Conservation (phyloP, 2,329 filamentous ascomycete genomes). For the Thyridium curvatum region DNA sequence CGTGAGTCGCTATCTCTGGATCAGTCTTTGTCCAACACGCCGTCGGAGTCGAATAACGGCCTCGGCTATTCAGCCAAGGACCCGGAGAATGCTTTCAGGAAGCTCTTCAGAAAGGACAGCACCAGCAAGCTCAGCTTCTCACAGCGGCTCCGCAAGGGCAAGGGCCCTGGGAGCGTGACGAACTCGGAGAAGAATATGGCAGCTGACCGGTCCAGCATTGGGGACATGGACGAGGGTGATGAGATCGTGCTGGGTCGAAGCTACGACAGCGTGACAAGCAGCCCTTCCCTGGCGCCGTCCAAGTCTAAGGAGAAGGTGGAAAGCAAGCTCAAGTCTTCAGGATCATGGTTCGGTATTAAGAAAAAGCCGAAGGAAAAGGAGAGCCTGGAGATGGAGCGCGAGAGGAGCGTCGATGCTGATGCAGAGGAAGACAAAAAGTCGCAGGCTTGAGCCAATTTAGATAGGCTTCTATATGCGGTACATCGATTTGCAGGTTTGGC, state of each 20-base stretch:
- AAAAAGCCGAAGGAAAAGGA: conserved; percentile 55
- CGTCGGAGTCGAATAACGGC: conserved; percentile 42
- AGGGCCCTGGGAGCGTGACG: conserved; percentile 48
- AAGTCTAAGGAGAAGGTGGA: conserved; percentile 28
- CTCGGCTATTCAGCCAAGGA: conserved; percentile 34
- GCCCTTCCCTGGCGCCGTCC: conserved; percentile 47
- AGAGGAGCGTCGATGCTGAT: conserved; percentile 13
- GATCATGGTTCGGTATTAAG: conserved; percentile 53
- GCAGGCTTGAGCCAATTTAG: background rate
- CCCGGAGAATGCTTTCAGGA: conserved; percentile 48
- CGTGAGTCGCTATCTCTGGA: conserved; percentile 53
- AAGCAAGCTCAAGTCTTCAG: conserved; percentile 34
- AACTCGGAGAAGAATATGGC: conserved; percentile 52
- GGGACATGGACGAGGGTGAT: conserved; percentile 48
- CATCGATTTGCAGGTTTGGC: too few relatives aligned
- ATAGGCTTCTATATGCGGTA: background rate
- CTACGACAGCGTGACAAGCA: conserved; percentile 50
- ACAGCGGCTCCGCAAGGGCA: conserved; percentile 42
- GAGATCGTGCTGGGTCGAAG: conserved; percentile 40
- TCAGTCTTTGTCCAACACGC: conserved; percentile 47
- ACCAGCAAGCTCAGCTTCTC: conserved; percentile 60
- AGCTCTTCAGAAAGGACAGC: conserved; percentile 63
- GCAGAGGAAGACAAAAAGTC: conserved; percentile 1
- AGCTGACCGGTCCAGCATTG: conserved; percentile 51
- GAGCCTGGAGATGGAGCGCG: conserved; percentile 45